Percentiles rank a stretch among this genome's conserved stretches.
phyloP scores from a whole-genome alignment of 73 alveolate genomes.

The Stentor roeselii region DNA sequence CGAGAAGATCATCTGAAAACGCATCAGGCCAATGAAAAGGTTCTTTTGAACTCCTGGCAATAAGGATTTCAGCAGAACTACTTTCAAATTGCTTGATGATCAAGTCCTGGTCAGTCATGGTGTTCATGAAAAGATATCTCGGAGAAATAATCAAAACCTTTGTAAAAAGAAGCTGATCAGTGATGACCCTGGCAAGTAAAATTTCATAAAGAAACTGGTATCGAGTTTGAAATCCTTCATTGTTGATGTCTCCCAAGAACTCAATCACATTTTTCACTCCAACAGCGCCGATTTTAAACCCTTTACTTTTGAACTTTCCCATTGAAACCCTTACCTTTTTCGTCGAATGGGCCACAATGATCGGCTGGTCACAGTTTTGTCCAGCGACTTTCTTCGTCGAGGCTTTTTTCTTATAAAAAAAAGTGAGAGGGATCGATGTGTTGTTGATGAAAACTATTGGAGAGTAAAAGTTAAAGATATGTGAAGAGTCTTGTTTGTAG shows the following conservation, averaged over 20 bases:
- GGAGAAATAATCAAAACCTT: constrained; percentile 42
- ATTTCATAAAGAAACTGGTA: constrained; percentile 20
- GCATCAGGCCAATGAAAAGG: constrained; percentile 25
- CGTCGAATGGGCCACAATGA: background rate
- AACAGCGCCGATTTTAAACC: background rate
- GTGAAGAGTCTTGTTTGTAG: background rate
- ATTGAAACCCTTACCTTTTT: background rate
- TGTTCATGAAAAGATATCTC: constrained; percentile 38
- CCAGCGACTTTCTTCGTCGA: constrained; percentile 2
- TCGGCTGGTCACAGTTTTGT: background rate
- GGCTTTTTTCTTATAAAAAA: background rate
- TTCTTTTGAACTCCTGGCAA: background rate
- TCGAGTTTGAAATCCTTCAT: background rate
- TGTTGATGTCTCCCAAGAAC: background rate
- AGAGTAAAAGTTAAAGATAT: background rate
- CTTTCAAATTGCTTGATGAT: constrained; percentile 19
- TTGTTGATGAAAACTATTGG: constrained; percentile 1
- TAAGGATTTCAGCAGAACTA: background rate
- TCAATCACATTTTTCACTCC: constrained; percentile 1
- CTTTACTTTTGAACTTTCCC: background rate
- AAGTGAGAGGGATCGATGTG: constrained; percentile 8
- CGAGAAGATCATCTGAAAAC: background rate
- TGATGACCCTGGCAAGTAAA: background rate
- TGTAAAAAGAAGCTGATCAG: constrained; percentile 38
- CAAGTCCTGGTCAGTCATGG: constrained; percentile 7